Evolutionary conservation across 2,329 filamentous ascomycete species (phyloP), one percentile per base, ranked within the genome.

Genomic region (Stagonosporopsis cucurbitacearum): DNA sequence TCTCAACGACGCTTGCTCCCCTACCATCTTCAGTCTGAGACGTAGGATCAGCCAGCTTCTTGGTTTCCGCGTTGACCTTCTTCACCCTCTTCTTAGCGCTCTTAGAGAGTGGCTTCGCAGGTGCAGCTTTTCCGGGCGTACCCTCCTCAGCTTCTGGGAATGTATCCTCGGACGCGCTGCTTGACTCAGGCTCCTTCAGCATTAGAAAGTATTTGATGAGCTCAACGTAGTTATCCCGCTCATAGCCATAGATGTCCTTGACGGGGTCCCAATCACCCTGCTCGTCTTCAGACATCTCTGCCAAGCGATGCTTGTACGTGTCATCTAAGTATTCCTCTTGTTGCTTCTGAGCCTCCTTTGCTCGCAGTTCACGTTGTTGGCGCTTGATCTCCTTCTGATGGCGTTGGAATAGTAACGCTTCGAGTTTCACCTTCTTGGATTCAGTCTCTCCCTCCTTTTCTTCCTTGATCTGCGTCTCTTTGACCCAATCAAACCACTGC

Each of bases 401-500:
- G 6, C 81, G 72, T 57, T 74, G 78, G 58, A 82, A 81, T 60
- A 83, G 66, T 15, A 77, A 74, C 3, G 79, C 77, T 60, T 83
- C 80, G 32, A 76, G 70, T 62, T 81, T 81, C 47, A 81, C 71
- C 59, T 81, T 82, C 66, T 78, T 80, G 41, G 78, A 78, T 63
- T 82, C 81, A 40, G 77, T 80, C 40, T 82, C 79, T 25, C 78
- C 77, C 4, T 65, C 72, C 22, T 67, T 65, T 49, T 82, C 80
- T 65, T 82, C 79, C 25, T 77, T 72, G 15, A 78, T 72, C 60
- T 82, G 79, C 30, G 72, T 75, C 50, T 78, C 59, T 13, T 75
- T 70, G 6, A 81, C 73, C 80, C 80, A 82, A n/a, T 71, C 67
- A 59, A 76, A 81, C 80, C 81, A 82, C 56, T 80, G 78, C 63